Percentiles rank a stretch among this genome's conserved stretches.
These are phyloP conservation scores for Neurospora sp. DNA, from an alignment of 495 filamentous ascomycete genomes.

Conservation along the genomic window DNA sequence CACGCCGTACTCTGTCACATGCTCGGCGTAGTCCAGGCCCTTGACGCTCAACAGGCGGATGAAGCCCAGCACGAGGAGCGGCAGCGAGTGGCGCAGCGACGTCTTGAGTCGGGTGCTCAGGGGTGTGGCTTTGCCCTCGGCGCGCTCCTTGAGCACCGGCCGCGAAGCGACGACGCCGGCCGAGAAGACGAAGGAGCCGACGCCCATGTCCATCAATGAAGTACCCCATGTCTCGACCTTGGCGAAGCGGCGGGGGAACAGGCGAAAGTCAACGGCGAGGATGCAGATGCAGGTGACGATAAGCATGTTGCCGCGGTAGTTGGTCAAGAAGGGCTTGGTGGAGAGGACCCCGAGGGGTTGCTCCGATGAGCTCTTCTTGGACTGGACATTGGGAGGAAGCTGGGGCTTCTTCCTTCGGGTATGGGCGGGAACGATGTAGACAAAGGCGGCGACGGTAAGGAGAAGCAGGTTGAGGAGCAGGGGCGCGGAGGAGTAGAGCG, in stretches of 20 bases:
- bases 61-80: slow-evolving; percentile 71
- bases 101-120: slow-evolving; percentile 45
- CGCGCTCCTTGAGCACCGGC: slow-evolving; percentile 63
- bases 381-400: slow-evolving; percentile 41
- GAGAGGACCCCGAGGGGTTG: slow-evolving; percentile 47
- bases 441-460: slow-evolving; percentile 53
- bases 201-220: slow-evolving; percentile 94
- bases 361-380: slow-evolving; percentile 8
- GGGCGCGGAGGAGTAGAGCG: slow-evolving; percentile 70
- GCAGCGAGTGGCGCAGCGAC: slow-evolving; percentile 70
- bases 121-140: slow-evolving; percentile 35
- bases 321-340: slow-evolving; percentile 82
- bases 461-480: slow-evolving; percentile 68
- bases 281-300: slow-evolving; percentile 88
- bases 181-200: slow-evolving; percentile 95
- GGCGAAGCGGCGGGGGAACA: slow-evolving; percentile 89
- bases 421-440: slow-evolving; percentile 43
- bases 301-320: slow-evolving; percentile 85
- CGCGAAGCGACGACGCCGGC: slow-evolving; percentile 87
- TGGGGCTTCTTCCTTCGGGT: slow-evolving; percentile 43
- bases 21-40: slow-evolving; percentile 89
- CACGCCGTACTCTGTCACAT: slow-evolving; percentile 95
- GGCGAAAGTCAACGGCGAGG: slow-evolving; percentile 88
- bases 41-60: slow-evolving; percentile 83
- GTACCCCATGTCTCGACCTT: slow-evolving; percentile 99